phyloP scores from a whole-genome alignment of 2,329 filamentous ascomycete genomes.

The Fusarium proliferatum region DNA sequence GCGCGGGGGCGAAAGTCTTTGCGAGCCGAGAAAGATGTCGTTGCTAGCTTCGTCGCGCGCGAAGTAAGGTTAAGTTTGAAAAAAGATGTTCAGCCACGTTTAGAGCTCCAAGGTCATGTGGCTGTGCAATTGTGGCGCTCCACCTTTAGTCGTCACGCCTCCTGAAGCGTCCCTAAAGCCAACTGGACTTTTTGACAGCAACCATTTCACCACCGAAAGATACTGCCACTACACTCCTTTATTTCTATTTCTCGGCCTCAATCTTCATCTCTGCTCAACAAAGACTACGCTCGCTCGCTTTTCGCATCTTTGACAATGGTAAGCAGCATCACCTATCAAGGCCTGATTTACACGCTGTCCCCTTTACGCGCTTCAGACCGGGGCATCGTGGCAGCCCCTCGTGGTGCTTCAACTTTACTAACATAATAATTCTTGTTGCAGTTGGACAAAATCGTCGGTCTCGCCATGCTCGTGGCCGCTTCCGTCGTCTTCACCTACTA shows the following conservation, averaged over 20 bases:
- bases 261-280: slow-evolving; percentile 17
- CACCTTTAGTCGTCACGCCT: slow-evolving; percentile 31
- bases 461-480: slow-evolving; percentile 75
- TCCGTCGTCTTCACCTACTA: slow-evolving; percentile 83
- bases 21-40: slow-evolving; percentile 21
- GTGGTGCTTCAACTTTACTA: slow-evolving; percentile 17
- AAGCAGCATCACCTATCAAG: slow-evolving; percentile 4
- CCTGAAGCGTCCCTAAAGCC: slow-evolving; percentile 24
- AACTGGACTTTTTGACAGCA: slow-evolving; percentile 33
- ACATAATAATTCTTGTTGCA: slow-evolving; percentile 53
- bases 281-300: slow-evolving; percentile 31
- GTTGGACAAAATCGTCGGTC: slow-evolving; percentile 86
- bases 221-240: slow-evolving; percentile 41
- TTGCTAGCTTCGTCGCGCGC: slow-evolving; percentile 28
- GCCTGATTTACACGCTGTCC: slow-evolving; percentile 29
- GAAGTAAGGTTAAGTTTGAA: slow-evolving; percentile 8
- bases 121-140: slow-evolving; percentile 29
- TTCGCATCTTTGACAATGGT: slow-evolving; percentile 43
- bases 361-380: slow-evolving; percentile 32
- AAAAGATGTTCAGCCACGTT: slow-evolving; percentile 40
- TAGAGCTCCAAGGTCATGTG: neutral
- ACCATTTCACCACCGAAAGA: slow-evolving; percentile 27
- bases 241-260: slow-evolving; percentile 7
- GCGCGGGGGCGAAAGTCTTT: slow-evolving; percentile 27
- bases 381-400: slow-evolving; percentile 41